Percentiles rank a stretch among this genome's conserved stretches.
phyloP scores from a whole-genome alignment of 345 rosid genomes.

The Eutrema heterophyllum region DNA sequence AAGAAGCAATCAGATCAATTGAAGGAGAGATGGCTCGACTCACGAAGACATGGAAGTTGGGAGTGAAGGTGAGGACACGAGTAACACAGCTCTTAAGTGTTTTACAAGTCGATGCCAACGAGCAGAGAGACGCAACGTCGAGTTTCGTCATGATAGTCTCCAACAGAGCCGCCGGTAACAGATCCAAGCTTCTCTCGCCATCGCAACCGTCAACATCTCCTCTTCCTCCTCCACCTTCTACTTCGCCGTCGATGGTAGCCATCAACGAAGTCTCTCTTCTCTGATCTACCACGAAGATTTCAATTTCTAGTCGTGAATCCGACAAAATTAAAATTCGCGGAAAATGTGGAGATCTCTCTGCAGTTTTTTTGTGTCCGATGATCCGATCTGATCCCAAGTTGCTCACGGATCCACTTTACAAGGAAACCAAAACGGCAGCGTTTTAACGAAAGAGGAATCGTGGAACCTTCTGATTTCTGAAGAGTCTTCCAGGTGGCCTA shows the following conservation, averaged over 20 bases:
- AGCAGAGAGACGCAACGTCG: slow-evolving; percentile 73
- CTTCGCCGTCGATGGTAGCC: slow-evolving; percentile 12
- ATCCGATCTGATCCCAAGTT: slow-evolving; percentile 6
- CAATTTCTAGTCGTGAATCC: not conserved
- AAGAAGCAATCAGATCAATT: not conserved
- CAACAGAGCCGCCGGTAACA: slow-evolving; percentile 60
- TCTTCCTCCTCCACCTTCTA: not conserved
- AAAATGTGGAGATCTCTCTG: not conserved
- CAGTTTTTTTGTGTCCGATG: not conserved
- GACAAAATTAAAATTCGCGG: not conserved
- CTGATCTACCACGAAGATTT: not conserved
- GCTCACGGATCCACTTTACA: slow-evolving; percentile 7
- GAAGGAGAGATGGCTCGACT: slow-evolving; percentile 1
- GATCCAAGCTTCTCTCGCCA: slow-evolving; percentile 46
- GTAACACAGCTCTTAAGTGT: slow-evolving; percentile 48
- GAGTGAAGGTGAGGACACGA: slow-evolving; percentile 70
- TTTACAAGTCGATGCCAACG: slow-evolving; percentile 64
- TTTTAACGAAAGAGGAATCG: not conserved
- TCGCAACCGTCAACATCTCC: slow-evolving; percentile 13
- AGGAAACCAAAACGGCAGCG: not conserved
- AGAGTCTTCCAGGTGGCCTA: not conserved
- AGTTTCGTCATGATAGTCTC: slow-evolving; percentile 72
- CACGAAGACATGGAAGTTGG: slow-evolving; percentile 69
- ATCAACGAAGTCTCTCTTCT: not conserved
- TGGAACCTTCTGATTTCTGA: not conserved